A percentile compares a stretch with the other conserved stretches of the same genome.
Evolutionary conservation across 1,284 basidiomycete species (phyloP).

Genomic region (Leccinum fallax): DNA sequence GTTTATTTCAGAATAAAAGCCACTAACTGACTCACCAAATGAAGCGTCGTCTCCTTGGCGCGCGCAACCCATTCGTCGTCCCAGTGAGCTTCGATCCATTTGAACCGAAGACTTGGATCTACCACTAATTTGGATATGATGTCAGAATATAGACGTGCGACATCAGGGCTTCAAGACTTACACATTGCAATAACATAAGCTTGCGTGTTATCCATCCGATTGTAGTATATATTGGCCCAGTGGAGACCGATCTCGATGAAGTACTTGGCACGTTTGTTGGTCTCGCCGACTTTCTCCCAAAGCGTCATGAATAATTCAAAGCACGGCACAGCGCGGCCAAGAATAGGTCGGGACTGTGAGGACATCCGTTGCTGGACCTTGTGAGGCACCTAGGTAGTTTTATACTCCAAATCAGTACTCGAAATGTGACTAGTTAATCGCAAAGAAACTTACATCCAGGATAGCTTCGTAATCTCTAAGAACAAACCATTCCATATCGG

Average conservation of each 20-base stretch:
- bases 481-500: no score
- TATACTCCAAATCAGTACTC: no score
- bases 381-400: background rate
- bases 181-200: background rate
- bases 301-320: background rate
- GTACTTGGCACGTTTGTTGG: background rate
- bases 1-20: no score
- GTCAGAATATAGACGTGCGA: background rate
- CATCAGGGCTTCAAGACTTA: background rate
- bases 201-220: background rate
- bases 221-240: background rate
- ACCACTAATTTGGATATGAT: background rate
- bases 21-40: no score
- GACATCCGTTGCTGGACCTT: background rate
- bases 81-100: background rate
- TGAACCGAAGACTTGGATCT: background rate
- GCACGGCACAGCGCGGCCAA: background rate
- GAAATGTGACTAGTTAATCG: no score
- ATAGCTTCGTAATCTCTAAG: no score
- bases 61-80: no score
- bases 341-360: background rate
- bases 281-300: background rate
- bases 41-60: no score
- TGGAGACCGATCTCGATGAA: background rate
- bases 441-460: no score